These are phyloP conservation scores for Trichoderma oligosporum DNA, from an alignment of 2,329 filamentous ascomycete genomes.

Conservation along the genomic window DNA sequence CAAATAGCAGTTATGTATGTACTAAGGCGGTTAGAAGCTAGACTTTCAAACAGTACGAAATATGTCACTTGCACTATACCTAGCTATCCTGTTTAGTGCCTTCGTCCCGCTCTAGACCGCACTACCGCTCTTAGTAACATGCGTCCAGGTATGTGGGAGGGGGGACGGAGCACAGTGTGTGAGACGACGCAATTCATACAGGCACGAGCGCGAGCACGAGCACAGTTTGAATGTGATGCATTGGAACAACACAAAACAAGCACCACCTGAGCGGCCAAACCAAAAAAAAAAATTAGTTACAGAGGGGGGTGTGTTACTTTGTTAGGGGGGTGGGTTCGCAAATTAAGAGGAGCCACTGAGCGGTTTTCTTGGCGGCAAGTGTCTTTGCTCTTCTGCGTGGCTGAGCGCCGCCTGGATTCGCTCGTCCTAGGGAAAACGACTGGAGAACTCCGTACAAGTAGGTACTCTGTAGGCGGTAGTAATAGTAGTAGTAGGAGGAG, in stretches of 20 bases:
- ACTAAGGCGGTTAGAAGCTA: too few species aligned
- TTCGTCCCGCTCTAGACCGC: background rate
- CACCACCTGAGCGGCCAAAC: slow-evolving; percentile 6
- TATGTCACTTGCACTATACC: background rate
- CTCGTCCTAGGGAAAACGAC: background rate
- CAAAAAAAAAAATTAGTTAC: background rate
- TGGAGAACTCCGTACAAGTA: too few species aligned
- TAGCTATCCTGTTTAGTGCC: background rate
- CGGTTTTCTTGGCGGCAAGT: slow-evolving; percentile 10
- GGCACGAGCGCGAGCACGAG: background rate
- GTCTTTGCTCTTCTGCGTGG: background rate
- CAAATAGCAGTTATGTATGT: too few species aligned
- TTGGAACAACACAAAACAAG: slow-evolving; percentile 3
- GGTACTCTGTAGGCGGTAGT: background rate
- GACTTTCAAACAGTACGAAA: background rate
- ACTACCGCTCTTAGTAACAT: slow-evolving; percentile 4
- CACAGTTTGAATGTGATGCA: slow-evolving; percentile 3
- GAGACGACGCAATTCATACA: background rate
- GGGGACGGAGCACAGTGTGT: background rate
- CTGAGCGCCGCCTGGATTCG: slow-evolving; percentile 6
- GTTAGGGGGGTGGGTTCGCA: slow-evolving; percentile 4
- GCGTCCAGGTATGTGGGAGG: too few species aligned
- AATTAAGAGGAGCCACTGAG: slow-evolving; percentile 11
- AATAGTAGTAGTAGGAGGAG: too few species aligned
- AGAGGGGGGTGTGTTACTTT: background rate